Conservation (phyloP, 2,329 filamentous ascomycete genomes). For the Aspergillus sp. region DNA sequence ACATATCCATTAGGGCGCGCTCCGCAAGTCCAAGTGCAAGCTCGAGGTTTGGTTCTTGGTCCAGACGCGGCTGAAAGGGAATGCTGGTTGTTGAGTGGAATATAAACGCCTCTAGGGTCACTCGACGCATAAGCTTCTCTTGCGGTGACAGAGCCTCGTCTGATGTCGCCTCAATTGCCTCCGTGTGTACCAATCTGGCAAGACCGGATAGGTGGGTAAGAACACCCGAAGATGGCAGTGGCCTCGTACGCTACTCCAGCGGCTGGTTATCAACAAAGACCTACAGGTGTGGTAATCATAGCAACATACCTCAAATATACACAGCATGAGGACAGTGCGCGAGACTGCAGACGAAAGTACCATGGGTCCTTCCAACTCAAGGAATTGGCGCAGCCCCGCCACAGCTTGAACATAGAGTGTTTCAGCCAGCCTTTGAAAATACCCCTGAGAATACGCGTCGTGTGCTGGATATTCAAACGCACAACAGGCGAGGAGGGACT, state of each 20-base stretch:
- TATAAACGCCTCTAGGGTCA: constrained; percentile 25
- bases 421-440: constrained; percentile 14
- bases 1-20: constrained; percentile 7
- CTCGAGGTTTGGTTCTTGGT: constrained; percentile 14
- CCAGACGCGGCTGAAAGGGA: constrained; percentile 18
- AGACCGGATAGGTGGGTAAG: constrained; percentile 22
- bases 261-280: background rate
- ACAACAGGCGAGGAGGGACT: constrained; percentile 23
- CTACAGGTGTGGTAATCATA: too few relatives aligned
- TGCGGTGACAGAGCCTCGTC: background rate
- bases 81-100: constrained; percentile 27
- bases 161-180: background rate
- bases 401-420: constrained; percentile 19
- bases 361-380: background rate
- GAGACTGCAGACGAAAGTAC: constrained; percentile 10
- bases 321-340: constrained; percentile 19
- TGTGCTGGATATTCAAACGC: constrained; percentile 20
- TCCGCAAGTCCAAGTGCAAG: constrained; percentile 16
- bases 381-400: constrained; percentile 5
- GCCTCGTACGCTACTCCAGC: constrained; percentile 17
- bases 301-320: constrained; percentile 23
- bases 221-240: constrained; percentile 15
- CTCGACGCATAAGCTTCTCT: constrained; percentile 12
- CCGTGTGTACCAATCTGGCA: constrained; percentile 17
- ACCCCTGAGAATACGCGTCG: background rate